These are phyloP conservation scores for Fraxinus cuspidata DNA, from an alignment of 257 asterid species.

Conservation along the genomic window DNA sequence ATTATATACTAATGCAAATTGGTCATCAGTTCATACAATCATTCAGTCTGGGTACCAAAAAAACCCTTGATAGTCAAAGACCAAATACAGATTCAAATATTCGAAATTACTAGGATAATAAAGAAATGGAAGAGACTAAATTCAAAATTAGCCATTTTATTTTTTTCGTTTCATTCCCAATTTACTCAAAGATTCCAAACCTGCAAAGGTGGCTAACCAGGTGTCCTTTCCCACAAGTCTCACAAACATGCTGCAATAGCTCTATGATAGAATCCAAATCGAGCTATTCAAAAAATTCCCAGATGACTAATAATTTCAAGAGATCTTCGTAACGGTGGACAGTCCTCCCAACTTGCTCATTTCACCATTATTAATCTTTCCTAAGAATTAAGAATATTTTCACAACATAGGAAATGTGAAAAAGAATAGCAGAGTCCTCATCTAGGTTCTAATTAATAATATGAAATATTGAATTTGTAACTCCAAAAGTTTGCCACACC, in stretches of 20 bases:
- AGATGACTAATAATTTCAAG: constrained; percentile 1
- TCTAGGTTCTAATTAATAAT: background rate
- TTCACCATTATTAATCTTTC: constrained; percentile 1
- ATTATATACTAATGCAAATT: background rate
- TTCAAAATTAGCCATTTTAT: background rate
- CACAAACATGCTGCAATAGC: background rate
- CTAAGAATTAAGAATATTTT: background rate
- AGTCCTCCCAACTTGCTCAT: too few relatives aligned
- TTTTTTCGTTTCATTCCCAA: background rate
- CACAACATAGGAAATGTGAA: background rate
- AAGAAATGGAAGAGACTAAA: background rate
- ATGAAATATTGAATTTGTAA: constrained; percentile 12
- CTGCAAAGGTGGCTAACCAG: background rate
- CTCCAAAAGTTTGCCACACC: too few relatives aligned
- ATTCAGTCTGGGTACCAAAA: background rate
- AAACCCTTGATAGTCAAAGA: background rate
- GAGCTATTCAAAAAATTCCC: background rate
- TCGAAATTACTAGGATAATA: background rate
- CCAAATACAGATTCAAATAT: background rate
- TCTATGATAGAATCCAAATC: background rate
- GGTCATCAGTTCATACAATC: background rate
- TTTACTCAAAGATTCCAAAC: background rate
- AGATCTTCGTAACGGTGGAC: background rate
- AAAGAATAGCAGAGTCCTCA: constrained; percentile 12
- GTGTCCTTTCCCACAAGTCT: background rate